Percentiles rank a stretch among this genome's conserved stretches.
phyloP scores from a whole-genome alignment of 2,329 filamentous ascomycete genomes.

The Xenoacremonium recifei region DNA sequence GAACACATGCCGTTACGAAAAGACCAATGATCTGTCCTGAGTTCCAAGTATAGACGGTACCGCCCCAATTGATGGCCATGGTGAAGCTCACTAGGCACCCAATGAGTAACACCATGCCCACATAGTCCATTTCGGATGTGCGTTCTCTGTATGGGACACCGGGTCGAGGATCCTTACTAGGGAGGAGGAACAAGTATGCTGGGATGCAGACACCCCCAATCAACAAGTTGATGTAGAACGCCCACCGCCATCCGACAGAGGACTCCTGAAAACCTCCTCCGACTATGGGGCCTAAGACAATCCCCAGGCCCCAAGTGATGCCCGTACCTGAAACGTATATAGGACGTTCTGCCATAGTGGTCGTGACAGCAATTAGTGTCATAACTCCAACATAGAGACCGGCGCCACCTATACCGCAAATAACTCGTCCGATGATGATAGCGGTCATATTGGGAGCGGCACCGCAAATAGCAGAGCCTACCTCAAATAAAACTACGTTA shows the following conservation, averaged over 20 bases:
- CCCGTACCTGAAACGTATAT: conserved; percentile 1
- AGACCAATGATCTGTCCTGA: conserved; percentile 40
- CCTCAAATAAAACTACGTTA: conserved; percentile 1
- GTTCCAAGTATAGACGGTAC: conserved; percentile 43
- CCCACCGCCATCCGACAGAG: conserved; percentile 27
- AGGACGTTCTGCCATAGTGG: neutral
- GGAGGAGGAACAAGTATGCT: conserved; percentile 28
- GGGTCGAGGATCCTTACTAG: conserved; percentile 12
- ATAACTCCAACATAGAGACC: conserved; percentile 3
- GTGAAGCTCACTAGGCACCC: conserved; percentile 40
- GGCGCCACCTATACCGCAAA: conserved; percentile 1
- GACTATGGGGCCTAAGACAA: conserved; percentile 1
- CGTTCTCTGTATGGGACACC: conserved; percentile 21
- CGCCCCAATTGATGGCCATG: conserved; percentile 49
- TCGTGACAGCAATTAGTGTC: conserved; percentile 1
- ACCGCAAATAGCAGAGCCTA: conserved; percentile 4
- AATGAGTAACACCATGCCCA: conserved; percentile 40
- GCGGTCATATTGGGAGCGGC: conserved; percentile 1
- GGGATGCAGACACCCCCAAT: conserved; percentile 37
- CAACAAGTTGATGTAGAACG: conserved; percentile 47
- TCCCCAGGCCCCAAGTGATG: conserved; percentile 1
- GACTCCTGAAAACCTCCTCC: conserved; percentile 2
- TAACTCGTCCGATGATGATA: conserved; percentile 1
- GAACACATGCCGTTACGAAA: conserved; percentile 33
- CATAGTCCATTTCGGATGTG: conserved; percentile 38